phyloP scores from a whole-genome alignment of 2,329 filamentous ascomycete species.

The Stachybotrys chartarum region DNA sequence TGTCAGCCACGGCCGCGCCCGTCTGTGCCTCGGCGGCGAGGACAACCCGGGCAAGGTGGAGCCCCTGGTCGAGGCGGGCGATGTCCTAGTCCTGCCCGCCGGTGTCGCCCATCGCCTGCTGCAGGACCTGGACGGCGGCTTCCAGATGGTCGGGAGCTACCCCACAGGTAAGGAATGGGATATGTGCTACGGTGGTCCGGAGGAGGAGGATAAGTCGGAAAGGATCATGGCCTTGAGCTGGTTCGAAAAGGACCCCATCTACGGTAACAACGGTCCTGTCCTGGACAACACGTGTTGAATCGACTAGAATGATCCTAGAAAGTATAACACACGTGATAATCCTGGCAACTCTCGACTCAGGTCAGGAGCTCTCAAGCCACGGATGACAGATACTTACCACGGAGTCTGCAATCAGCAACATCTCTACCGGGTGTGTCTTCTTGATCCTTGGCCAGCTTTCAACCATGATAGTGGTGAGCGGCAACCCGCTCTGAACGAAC shows the following conservation, averaged over 20 bases:
- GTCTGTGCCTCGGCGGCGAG: slow-evolving; percentile 60
- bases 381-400: too few species aligned
- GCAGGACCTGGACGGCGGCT: slow-evolving; percentile 44
- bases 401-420: too few species aligned
- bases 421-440: too few species aligned
- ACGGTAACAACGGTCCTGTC: slow-evolving; percentile 7
- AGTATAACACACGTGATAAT: background rate
- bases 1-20: slow-evolving; percentile 49
- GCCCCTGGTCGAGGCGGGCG: slow-evolving; percentile 46
- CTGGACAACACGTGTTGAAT: background rate
- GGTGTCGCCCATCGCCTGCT: slow-evolving; percentile 58
- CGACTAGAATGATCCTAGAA: background rate
- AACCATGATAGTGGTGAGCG: too few species aligned
- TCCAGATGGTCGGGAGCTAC: slow-evolving; percentile 64
- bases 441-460: too few species aligned
- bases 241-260: slow-evolving; percentile 13
- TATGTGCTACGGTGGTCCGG: slow-evolving; percentile 61
- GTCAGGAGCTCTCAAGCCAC: too few species aligned
- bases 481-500: too few species aligned
- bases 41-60: slow-evolving; percentile 51
- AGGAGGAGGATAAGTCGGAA: slow-evolving; percentile 19
- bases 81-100: slow-evolving; percentile 59
- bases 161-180: slow-evolving; percentile 54
- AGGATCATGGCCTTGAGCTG: slow-evolving; percentile 5
- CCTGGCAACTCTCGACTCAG: too few species aligned